phyloP scores from a whole-genome alignment of 2,329 filamentous ascomycete species.

The Scytalidium sp. region DNA sequence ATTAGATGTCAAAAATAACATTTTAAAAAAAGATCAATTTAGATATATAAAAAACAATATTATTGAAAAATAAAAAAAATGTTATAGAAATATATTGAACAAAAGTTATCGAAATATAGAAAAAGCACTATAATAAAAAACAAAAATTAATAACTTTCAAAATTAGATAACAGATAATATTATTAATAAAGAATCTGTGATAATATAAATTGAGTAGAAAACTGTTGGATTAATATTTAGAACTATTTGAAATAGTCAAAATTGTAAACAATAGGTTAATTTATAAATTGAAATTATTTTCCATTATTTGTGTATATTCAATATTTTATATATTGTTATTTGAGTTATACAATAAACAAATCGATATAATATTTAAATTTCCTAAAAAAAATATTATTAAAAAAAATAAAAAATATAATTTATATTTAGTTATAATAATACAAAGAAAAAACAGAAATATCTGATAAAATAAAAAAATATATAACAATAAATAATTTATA shows the following conservation, averaged over 20 bases:
- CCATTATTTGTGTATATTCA: neutral
- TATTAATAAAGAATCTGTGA: constrained; percentile 2
- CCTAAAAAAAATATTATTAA: no score
- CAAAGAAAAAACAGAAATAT: no score
- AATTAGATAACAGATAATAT: neutral
- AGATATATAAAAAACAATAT: neutral
- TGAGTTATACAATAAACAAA: no score
- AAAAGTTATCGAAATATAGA: neutral
- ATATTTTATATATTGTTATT: neutral
- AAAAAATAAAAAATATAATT: no score
- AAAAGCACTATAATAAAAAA: constrained; percentile 3
- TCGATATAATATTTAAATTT: no score
- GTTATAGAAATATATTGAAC: neutral
- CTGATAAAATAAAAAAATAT: no score
- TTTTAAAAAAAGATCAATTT: neutral
- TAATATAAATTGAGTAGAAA: neutral
- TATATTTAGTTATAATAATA: no score
- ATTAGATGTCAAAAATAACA: neutral
- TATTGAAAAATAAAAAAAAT: neutral
- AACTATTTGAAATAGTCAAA: neutral
- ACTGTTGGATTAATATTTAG: neutral
- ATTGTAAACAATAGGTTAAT: neutral
- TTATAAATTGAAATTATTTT: neutral
- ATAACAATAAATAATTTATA: no score
- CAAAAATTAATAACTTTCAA: constrained; percentile 1